These are phyloP conservation scores for Annona squamosa DNA, from an alignment of 164 flowering plant species.

Conservation along the genomic window DNA sequence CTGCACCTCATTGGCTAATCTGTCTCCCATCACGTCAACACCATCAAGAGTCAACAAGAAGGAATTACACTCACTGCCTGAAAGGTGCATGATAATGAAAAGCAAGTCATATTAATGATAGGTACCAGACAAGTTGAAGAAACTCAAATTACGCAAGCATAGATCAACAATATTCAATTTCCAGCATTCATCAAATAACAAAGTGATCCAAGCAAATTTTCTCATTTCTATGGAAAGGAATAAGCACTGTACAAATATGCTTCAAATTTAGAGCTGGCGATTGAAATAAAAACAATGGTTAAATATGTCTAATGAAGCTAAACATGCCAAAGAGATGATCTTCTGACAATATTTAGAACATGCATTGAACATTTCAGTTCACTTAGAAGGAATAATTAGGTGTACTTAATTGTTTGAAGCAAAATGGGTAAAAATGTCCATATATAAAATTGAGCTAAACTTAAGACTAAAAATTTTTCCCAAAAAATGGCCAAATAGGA, in stretches of 20 bases:
- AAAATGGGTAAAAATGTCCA: not conserved
- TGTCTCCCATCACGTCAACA: conserved; percentile 81
- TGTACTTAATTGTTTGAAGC: not conserved
- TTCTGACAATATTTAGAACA: too few species aligned
- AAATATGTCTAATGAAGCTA: not conserved
- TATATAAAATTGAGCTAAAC: too few species aligned
- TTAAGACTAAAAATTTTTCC: not conserved
- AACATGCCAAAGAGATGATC: not conserved
- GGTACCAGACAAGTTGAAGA: not conserved
- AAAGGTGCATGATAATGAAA: conserved; percentile 13
- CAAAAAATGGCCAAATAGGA: not conserved
- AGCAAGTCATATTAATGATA: conserved; percentile 2
- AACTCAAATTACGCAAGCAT: not conserved
- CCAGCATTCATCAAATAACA: too few species aligned
- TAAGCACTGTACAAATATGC: too few species aligned
- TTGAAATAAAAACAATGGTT: not conserved
- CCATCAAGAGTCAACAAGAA: conserved; percentile 69
- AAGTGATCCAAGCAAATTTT: not conserved
- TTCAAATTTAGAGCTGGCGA: not conserved
- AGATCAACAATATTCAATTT: not conserved
- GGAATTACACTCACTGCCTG: conserved; percentile 73
- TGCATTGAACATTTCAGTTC: too few species aligned
- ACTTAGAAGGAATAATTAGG: too few species aligned
- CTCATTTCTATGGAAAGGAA: too few species aligned
- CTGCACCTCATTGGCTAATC: conserved; percentile 84